These are phyloP conservation scores for Hyphopichia khmerensis DNA, from an alignment of 1,139 yeast species.

Conservation along the genomic window DNA sequence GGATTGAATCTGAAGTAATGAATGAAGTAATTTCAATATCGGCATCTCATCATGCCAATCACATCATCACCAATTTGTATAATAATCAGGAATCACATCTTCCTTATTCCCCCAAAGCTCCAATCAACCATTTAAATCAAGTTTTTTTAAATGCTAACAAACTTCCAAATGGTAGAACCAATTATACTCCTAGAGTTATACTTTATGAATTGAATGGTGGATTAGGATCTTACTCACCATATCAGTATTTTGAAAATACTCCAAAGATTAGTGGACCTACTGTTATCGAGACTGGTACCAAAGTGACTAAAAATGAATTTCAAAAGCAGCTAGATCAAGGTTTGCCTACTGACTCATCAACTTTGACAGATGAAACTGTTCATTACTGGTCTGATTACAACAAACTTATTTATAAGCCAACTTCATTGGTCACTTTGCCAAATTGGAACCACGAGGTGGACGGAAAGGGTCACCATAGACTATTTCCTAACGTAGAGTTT, in stretches of 20 bases:
- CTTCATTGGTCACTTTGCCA: conserved; percentile 49
- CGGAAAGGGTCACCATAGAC: conserved; percentile 22
- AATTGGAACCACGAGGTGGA: conserved; percentile 48
- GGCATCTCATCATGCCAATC: conserved; percentile 71
- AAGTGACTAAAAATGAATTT: conserved; percentile 48
- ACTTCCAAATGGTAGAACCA: conserved; percentile 46
- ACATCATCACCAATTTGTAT: conserved; percentile 72
- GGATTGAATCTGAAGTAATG: conserved; percentile 33
- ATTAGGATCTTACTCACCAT: conserved; percentile 56
- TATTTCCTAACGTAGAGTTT: conserved; percentile 30
- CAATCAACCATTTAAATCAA: conserved; percentile 27
- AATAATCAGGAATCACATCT: conserved; percentile 73
- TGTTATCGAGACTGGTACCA: conserved; percentile 13
- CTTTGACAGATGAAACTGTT: conserved; percentile 27
- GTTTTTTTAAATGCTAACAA: conserved; percentile 32
- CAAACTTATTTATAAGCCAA: conserved; percentile 66
- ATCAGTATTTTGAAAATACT: conserved; percentile 42
- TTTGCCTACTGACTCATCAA: conserved; percentile 2
- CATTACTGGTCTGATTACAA: conserved; percentile 83
- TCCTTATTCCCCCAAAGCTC: conserved; percentile 39
- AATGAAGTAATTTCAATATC: conserved; percentile 72
- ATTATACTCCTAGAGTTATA: conserved; percentile 75
- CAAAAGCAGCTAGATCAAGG: conserved; percentile 63
- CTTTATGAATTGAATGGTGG: conserved; percentile 76
- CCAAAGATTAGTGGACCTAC: conserved; percentile 7